phyloP scores from a whole-genome alignment of 495 filamentous ascomycete genomes.

The Podospora pseudoanserina region DNA sequence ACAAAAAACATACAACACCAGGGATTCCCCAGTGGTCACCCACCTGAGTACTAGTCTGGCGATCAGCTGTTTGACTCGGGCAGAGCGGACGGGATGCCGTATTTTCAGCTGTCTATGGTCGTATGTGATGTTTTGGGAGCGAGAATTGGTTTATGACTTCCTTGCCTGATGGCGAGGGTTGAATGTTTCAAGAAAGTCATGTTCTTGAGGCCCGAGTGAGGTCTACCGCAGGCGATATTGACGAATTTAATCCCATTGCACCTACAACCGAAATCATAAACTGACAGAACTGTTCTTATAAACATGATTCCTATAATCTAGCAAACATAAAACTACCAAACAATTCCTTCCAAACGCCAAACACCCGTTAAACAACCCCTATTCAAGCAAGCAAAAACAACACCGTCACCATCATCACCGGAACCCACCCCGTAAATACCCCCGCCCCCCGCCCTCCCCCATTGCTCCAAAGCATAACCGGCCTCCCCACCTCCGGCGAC shows the following conservation, averaged over 20 bases:
- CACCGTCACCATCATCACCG: slow-evolving; percentile 1
- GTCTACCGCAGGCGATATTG: neutral
- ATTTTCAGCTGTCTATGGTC: neutral
- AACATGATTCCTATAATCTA: neutral
- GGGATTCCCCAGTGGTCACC: slow-evolving; percentile 6
- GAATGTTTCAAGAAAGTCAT: neutral
- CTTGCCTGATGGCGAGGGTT: neutral
- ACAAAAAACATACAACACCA: neutral
- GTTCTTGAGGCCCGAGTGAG: too few species aligned
- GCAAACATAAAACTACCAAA: neutral
- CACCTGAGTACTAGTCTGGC: slow-evolving; percentile 6
- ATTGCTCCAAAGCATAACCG: slow-evolving; percentile 44
- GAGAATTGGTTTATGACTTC: neutral
- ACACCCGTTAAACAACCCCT: neutral
- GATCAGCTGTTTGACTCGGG: slow-evolving; percentile 36
- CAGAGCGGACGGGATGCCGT: slow-evolving; percentile 52
- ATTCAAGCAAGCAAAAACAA: slow-evolving; percentile 10
- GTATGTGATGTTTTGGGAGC: neutral
- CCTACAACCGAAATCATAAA: neutral
- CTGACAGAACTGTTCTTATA: neutral
- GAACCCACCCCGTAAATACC: slow-evolving; percentile 13
- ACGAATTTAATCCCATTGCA: neutral
- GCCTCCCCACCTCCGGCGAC: slow-evolving; percentile 37
- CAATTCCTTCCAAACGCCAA: neutral
- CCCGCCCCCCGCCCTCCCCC: slow-evolving; percentile 22